Conservation (phyloP, 2,329 filamentous ascomycete genomes). For the Sporothrix protearum region DNA sequence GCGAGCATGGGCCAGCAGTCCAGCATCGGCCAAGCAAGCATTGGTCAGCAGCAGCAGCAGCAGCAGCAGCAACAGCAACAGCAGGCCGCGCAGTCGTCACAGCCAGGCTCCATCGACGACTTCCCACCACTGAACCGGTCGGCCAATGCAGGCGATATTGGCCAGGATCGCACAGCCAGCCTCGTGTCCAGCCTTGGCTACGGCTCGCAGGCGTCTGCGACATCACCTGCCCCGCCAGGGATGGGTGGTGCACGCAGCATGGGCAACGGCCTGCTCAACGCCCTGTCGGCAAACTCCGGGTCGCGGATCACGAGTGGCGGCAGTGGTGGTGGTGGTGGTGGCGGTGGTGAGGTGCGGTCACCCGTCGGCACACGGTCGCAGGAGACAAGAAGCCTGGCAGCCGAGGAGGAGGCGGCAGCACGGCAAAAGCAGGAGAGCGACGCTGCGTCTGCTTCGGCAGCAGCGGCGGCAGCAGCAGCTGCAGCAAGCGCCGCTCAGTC, state of each 20-base stretch:
- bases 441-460: constrained; percentile 29
- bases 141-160: constrained; percentile 53
- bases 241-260: constrained; percentile 33
- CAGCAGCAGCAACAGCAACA: not conserved
- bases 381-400: constrained; percentile 41
- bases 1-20: not conserved
- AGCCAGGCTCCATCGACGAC: constrained; percentile 52
- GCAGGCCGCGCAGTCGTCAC: constrained; percentile 43
- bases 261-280: constrained; percentile 61
- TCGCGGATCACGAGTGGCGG: constrained; percentile 44
- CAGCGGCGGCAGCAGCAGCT: not conserved
- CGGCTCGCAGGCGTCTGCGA: constrained; percentile 44
- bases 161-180: constrained; percentile 51
- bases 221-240: constrained; percentile 36
- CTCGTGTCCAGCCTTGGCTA: constrained; percentile 56
- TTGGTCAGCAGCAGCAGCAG: not conserved
- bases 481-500: constrained; percentile 29
- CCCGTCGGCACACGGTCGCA: constrained; percentile 47
- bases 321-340: not conserved
- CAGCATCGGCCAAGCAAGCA: constrained; percentile 2
- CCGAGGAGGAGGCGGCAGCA: constrained; percentile 44
- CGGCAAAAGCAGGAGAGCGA: constrained; percentile 49
- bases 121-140: constrained; percentile 60
- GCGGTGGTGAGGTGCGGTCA: constrained; percentile 45
- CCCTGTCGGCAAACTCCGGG: constrained; percentile 57